Conservation (phyloP, 805 yeast genomes). For the Saccharomycopsis sp. region DNA sequence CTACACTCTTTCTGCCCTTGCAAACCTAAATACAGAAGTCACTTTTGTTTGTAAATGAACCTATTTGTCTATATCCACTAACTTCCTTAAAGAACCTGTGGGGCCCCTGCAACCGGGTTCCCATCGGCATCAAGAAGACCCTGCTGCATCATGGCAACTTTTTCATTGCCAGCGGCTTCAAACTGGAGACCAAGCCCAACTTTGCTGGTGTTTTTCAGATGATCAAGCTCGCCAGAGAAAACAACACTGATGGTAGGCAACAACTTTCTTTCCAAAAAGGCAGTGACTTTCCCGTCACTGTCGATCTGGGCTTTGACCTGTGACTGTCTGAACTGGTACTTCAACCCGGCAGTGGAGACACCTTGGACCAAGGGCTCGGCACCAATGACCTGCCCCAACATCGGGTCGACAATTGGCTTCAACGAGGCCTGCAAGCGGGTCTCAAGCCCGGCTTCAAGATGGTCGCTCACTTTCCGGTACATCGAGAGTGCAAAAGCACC, state of each 20-base stretch:
- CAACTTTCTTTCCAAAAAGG: slow-evolving; percentile 86
- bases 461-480: slow-evolving; percentile 89
- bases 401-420: slow-evolving; percentile 63
- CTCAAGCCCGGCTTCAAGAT: slow-evolving; percentile 92
- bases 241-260: slow-evolving; percentile 83
- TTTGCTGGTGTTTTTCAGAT: slow-evolving; percentile 64
- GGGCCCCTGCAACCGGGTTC: slow-evolving; percentile 76
- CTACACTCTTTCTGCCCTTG: too few relatives aligned
- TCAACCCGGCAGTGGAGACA: slow-evolving; percentile 88
- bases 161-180: slow-evolving; percentile 69
- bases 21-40: too few relatives aligned
- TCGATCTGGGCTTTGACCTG: slow-evolving; percentile 93
- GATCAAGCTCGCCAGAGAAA: slow-evolving; percentile 91
- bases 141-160: slow-evolving; percentile 54
- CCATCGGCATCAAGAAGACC: slow-evolving; percentile 77
- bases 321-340: slow-evolving; percentile 95
- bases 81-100: too few relatives aligned
- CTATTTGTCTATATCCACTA: too few relatives aligned
- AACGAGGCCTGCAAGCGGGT: slow-evolving; percentile 71
- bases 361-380: slow-evolving; percentile 84
- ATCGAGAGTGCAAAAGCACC: slow-evolving; percentile 84
- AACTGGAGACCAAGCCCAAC: slow-evolving; percentile 93
- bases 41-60: too few relatives aligned
- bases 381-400: slow-evolving; percentile 73
- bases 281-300: slow-evolving; percentile 81